A percentile compares a stretch with the other conserved stretches of the same genome.
Evolutionary conservation across 2,329 filamentous ascomycete genomes (phyloP).

Genomic region (Epichloe aotearoae): DNA sequence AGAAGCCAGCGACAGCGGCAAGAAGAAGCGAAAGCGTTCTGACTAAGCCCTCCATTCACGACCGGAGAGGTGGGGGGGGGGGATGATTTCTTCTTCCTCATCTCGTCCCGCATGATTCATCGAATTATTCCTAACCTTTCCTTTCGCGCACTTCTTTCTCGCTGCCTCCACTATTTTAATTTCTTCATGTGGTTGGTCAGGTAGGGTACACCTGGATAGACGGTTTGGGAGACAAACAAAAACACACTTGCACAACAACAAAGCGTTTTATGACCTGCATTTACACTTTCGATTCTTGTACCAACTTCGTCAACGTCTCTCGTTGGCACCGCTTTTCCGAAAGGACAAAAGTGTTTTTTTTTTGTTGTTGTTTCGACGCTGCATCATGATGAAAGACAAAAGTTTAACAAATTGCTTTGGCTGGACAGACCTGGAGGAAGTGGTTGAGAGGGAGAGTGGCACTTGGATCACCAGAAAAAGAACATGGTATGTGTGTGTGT

Average conservation of each 20-base stretch:
- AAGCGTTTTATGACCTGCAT: conserved; percentile 26
- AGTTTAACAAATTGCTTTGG: conserved; percentile 3
- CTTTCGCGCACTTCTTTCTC: conserved; percentile 1
- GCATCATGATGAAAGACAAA: conserved; percentile 18
- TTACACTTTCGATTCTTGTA: conserved; percentile 31
- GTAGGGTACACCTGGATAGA: conserved; percentile 21
- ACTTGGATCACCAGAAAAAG: conserved; percentile 2
- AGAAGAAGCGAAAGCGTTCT: conserved; percentile 63
- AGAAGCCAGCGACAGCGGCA: conserved; percentile 33
- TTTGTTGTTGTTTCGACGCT: conserved; percentile 6
- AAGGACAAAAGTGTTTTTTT: conserved; percentile 6
- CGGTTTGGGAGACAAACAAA: conserved; percentile 14
- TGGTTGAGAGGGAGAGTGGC: conserved; percentile 6
- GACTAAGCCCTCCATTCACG: conserved; percentile 29
- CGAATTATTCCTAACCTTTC: not conserved
- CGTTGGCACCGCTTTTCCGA: conserved; percentile 14
- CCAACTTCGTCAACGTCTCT: conserved; percentile 24
- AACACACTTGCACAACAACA: conserved; percentile 25
- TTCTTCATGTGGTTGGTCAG: conserved; percentile 11
- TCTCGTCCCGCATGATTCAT: not conserved
- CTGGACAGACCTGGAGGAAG: not conserved
- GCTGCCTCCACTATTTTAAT: not conserved
- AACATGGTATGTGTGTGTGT: conserved; percentile 16
- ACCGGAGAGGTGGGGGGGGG: not conserved
- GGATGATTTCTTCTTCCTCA: too few relatives aligned